phyloP scores from a whole-genome alignment of 1,284 basidiomycete species.

The Exobasidium cylindrosporum region DNA sequence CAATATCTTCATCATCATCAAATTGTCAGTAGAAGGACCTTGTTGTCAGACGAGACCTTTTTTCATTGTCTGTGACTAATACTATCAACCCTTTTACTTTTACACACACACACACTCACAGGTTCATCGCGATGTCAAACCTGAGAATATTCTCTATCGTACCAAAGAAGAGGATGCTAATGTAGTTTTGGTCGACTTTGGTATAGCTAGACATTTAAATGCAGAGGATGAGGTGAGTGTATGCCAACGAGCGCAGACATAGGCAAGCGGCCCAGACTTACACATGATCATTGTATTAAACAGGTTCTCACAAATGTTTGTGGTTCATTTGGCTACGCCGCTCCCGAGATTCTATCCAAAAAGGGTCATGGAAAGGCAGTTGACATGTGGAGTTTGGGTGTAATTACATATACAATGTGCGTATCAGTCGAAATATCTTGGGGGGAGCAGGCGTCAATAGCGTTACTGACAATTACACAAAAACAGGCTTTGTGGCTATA shows the following conservation, averaged over 20 bases:
- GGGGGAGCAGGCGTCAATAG: no score
- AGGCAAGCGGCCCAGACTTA: no score
- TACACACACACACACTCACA: no score
- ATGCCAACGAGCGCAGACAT: no score
- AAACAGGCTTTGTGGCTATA: conserved; percentile 50
- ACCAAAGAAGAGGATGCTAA: conserved; percentile 64
- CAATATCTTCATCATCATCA: conserved; percentile 52
- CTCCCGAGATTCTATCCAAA: conserved; percentile 77
- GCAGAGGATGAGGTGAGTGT: conserved; percentile 66
- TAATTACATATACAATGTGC: conserved; percentile 73
- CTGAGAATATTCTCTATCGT: conserved; percentile 90
- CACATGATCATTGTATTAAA: no score
- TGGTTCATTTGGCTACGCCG: conserved; percentile 89
- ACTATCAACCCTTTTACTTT: neutral
- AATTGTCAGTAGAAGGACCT: conserved; percentile 22
- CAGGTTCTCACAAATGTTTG: conserved; percentile 68
- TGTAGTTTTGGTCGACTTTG: conserved; percentile 70
- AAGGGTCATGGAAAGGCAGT: conserved; percentile 84
- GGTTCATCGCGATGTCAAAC: conserved; percentile 53
- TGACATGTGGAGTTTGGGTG: conserved; percentile 87
- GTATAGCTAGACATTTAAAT: conserved; percentile 62
- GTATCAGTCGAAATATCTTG: conserved; percentile 10
- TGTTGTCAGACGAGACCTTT: neutral
- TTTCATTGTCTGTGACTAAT: neutral
- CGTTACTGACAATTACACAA: no score